phyloP scores from a whole-genome alignment of 2,329 filamentous ascomycete genomes.

The Apiospora rasikravindrae region DNA sequence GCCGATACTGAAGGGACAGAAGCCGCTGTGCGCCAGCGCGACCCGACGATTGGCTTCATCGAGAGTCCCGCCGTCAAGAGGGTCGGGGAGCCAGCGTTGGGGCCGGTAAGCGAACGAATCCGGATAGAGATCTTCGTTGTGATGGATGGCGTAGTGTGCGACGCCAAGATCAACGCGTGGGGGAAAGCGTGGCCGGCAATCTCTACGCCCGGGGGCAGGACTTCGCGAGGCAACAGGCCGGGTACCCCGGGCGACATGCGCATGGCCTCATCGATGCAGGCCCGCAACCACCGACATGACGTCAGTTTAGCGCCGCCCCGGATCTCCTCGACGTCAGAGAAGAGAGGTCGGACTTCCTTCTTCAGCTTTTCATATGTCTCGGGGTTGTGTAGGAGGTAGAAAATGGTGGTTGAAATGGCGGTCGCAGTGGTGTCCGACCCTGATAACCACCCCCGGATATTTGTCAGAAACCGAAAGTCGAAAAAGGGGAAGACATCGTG shows the following conservation, averaged over 20 bases:
- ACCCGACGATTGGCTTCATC: not conserved
- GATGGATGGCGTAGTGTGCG: constrained; percentile 21
- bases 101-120: constrained; percentile 25
- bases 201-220: not conserved
- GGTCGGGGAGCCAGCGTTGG: constrained; percentile 39
- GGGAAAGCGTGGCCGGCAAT: constrained; percentile 21
- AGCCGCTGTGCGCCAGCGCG: constrained; percentile 31
- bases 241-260: constrained; percentile 23
- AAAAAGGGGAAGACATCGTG: not conserved
- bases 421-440: constrained; percentile 23
- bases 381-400: constrained; percentile 21
- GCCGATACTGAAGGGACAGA: constrained; percentile 45
- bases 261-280: constrained; percentile 24
- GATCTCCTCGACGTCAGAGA: constrained; percentile 22
- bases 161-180: constrained; percentile 21
- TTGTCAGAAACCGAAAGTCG: too few relatives aligned
- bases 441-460: not conserved
- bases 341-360: constrained; percentile 22
- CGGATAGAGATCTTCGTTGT: constrained; percentile 21
- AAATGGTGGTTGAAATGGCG: constrained; percentile 17
- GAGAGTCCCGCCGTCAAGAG: constrained; percentile 32
- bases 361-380: constrained; percentile 19
- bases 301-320: constrained; percentile 18
- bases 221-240: constrained; percentile 20
- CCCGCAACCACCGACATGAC: constrained; percentile 24